Evolutionary conservation across 1,284 basidiomycete species (phyloP).

Genomic region (Tranzscheliella williamsii): DNA sequence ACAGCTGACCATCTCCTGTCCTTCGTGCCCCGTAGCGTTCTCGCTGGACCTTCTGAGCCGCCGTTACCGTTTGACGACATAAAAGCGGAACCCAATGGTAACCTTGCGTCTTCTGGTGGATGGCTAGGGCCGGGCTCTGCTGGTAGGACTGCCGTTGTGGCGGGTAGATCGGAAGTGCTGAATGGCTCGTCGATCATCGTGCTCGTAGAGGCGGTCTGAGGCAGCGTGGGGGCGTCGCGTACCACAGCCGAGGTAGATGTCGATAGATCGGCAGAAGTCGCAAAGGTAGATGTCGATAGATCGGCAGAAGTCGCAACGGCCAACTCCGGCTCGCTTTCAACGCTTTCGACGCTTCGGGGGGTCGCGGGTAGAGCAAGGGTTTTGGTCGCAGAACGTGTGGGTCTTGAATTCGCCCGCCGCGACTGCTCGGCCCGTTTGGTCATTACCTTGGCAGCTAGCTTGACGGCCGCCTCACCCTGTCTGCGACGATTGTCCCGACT

Average conservation of each 20-base stretch:
- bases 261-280: neutral
- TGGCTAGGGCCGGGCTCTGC: neutral
- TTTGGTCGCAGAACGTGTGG: no score
- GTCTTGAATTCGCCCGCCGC: neutral
- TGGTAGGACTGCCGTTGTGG: neutral
- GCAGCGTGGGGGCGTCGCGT: neutral
- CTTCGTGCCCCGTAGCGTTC: slow-evolving; percentile 14
- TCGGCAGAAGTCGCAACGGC: no score
- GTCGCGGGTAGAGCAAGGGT: no score
- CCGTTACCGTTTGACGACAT: no score
- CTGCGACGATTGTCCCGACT: neutral
- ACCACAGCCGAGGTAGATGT: neutral
- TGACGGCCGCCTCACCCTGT: neutral
- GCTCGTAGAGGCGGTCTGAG: neutral
- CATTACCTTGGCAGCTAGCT: slow-evolving; percentile 1
- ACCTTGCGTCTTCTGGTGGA: neutral
- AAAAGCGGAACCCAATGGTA: no score
- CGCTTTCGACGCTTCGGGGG: no score
- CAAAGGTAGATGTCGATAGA: neutral
- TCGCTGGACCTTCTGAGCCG: slow-evolving; percentile 1
- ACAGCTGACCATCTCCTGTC: slow-evolving; percentile 21
- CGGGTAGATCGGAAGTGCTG: neutral
- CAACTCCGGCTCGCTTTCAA: no score
- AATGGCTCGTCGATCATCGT: neutral
- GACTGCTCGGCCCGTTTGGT: neutral